Base-by-base conservation (phyloP, 1,284 basidiomycete species). In the Pseudozyma flocculosa region DNA sequence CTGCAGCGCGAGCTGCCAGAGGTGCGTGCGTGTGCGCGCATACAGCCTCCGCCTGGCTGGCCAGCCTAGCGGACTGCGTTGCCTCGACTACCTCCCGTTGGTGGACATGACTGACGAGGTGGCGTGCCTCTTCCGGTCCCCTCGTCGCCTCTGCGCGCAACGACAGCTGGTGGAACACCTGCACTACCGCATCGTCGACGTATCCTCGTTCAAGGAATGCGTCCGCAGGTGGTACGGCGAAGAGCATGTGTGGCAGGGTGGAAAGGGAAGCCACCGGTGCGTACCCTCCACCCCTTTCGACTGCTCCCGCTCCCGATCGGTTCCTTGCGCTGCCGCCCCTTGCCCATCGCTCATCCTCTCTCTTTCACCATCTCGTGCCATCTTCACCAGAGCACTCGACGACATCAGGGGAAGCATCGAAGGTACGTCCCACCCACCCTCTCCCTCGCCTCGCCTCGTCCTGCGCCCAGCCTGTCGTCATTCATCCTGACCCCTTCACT, bases 1-100 rank as follows among this genome's bases (percentile, higher is more conserved):
- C 80, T 92, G 14, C 80, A 79, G 2, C 83, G 85, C 68, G 84
- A 88, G 55, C 89, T 91, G 87, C 88, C 89, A 3, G 84, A 86
- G 17, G 72, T 85, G 15, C 8, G 51, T 40, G 2, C 3, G 40
- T 4, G 13, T 3, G 30, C 38, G 17, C 30, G 22, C 42, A 19
- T 43, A 17, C 26, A 32, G 43, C 44, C 23, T 18, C 26, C n/a
- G 13, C 19, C 30, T 34, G 30, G 30, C 30, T 34, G 17, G 9
- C 30, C 30, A 17, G 30, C 30, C 30, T 29, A 29, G n/a, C n/a
- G n/a, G n/a, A n/a, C n/a, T n/a, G n/a, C n/a, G n/a, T n/a, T n/a
- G n/a, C n/a, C n/a, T n/a, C n/a, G n/a, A n/a, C n/a, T n/a, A n/a
- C n/a, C n/a, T n/a, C n/a, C n/a, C n/a, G n/a, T n/a, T n/a, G n/a